phyloP scores from a whole-genome alignment of 2,329 filamentous ascomycete species.

The Neonectria punicea region DNA sequence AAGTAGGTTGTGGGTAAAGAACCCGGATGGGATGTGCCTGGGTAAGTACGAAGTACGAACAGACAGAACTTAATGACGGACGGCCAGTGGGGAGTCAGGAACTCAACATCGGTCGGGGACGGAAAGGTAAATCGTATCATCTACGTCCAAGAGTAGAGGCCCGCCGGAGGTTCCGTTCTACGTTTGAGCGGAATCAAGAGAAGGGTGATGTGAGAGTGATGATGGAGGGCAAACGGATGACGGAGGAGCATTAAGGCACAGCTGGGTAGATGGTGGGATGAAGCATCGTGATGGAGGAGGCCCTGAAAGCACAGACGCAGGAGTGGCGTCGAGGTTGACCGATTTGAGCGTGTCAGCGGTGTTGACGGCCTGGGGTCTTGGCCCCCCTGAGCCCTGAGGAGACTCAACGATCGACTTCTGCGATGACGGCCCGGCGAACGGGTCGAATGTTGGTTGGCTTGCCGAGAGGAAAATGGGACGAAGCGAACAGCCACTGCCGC shows the following conservation, averaged over 20 bases:
- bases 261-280: slow-evolving; percentile 16
- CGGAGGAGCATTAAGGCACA: background rate
- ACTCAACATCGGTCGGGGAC: slow-evolving; percentile 18
- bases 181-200: background rate
- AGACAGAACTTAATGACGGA: background rate
- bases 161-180: slow-evolving; percentile 7
- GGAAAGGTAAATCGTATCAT: slow-evolving; percentile 19
- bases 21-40: slow-evolving; percentile 8
- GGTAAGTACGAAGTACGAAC: slow-evolving; percentile 3
- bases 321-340: slow-evolving; percentile 1
- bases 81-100: background rate
- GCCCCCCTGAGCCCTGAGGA: slow-evolving; percentile 15
- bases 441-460: slow-evolving; percentile 25
- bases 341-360: background rate
- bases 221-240: background rate
- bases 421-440: slow-evolving; percentile 37
- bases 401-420: slow-evolving; percentile 29
- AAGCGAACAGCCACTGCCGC: slow-evolving; percentile 20
- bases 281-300: slow-evolving; percentile 6
- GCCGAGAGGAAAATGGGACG: slow-evolving; percentile 11
- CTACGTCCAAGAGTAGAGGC: slow-evolving; percentile 3
- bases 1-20: slow-evolving; percentile 19
- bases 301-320: slow-evolving; percentile 6
- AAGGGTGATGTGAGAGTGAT: background rate
- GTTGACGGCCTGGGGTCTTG: background rate